Percentiles rank a stretch among this genome's conserved stretches.
Evolutionary conservation across 257 asterid species (phyloP).

Genomic region (Prunella vulgaris): DNA sequence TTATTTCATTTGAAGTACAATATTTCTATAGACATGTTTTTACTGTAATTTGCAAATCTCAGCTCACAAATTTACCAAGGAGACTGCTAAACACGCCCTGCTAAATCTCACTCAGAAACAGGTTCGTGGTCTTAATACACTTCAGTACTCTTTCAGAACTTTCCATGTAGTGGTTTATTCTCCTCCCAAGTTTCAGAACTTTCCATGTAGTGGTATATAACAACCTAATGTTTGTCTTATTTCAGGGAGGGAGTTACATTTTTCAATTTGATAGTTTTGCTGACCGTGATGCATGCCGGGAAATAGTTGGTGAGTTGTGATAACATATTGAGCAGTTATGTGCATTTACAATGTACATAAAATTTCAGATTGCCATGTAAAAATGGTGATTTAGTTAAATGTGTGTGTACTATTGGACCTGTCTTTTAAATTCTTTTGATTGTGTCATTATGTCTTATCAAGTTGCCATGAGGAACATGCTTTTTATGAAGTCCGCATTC

Average conservation of each 20-base stretch:
- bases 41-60: slow-evolving; percentile 13
- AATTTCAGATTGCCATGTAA: neutral
- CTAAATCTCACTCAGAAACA: slow-evolving; percentile 70
- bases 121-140: slow-evolving; percentile 36
- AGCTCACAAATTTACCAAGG: slow-evolving; percentile 83
- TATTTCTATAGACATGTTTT: neutral
- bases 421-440: neutral
- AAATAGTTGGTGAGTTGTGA: slow-evolving; percentile 74
- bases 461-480: neutral
- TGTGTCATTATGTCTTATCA: neutral
- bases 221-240: slow-evolving; percentile 20
- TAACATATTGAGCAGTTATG: neutral
- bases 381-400: neutral
- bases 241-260: slow-evolving; percentile 66
- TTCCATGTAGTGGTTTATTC: neutral
- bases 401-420: neutral
- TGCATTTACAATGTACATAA: slow-evolving; percentile 8
- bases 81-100: slow-evolving; percentile 69
- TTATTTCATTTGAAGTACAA: neutral
- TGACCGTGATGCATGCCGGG: slow-evolving; percentile 86
- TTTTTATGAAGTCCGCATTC: slow-evolving; percentile 1
- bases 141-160: slow-evolving; percentile 6
- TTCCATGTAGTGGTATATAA: slow-evolving; percentile 9
- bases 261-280: slow-evolving; percentile 77
- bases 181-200: neutral